These are phyloP conservation scores for Fomitopsis betulina DNA, from an alignment of 1,284 basidiomycete genomes.

Conservation along the genomic window DNA sequence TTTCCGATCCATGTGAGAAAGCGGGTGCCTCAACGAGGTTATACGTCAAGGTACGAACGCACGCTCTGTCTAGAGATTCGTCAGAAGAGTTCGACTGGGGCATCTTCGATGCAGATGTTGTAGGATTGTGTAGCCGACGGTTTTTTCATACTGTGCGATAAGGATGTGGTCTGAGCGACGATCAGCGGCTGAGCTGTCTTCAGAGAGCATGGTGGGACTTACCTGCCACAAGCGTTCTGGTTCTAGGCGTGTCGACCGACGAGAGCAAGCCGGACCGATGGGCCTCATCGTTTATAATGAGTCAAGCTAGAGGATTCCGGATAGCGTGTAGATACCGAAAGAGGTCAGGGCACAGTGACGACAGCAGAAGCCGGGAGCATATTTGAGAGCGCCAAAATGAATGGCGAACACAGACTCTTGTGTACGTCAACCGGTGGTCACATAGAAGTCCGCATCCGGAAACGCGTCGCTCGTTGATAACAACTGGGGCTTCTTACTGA, in stretches of 20 bases:
- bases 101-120: not conserved
- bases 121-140: too few relatives aligned
- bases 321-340: not conserved
- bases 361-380: not conserved
- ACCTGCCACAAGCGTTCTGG: not conserved
- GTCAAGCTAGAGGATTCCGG: not conserved
- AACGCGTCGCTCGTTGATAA: not conserved
- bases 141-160: too few relatives aligned
- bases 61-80: not conserved
- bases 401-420: not conserved
- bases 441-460: not conserved
- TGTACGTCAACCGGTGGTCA: not conserved
- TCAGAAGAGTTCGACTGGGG: not conserved
- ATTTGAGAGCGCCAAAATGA: not conserved
- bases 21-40: not conserved
- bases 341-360: not conserved
- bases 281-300: not conserved
- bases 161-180: not conserved
- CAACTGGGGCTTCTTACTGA: not conserved
- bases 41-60: not conserved
- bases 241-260: not conserved
- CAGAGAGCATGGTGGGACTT: not conserved
- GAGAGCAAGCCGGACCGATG: not conserved
- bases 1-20: not conserved
- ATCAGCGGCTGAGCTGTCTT: not conserved